These are phyloP conservation scores for Phytophthora lateralis DNA, from an alignment of 352 stramenopile species.

Conservation along the genomic window DNA sequence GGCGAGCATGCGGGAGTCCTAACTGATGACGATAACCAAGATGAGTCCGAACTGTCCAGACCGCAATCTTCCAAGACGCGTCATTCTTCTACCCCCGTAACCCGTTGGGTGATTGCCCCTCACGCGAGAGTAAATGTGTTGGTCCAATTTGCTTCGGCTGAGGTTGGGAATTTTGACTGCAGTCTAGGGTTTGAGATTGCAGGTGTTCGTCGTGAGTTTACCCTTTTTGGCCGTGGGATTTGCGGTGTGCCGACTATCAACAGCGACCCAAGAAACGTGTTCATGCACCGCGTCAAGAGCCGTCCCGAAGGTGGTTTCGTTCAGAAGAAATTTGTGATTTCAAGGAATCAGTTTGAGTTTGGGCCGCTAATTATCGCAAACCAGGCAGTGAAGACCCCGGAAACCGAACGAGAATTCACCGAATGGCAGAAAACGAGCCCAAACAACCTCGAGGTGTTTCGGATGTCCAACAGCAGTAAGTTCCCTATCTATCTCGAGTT, in stretches of 20 bases:
- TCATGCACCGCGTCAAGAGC: conserved; percentile 93
- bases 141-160: conserved; percentile 81
- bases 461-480: conserved; percentile 90
- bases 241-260: conserved; percentile 94
- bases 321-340: conserved; percentile 92
- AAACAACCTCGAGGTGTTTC: conserved; percentile 90
- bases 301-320: conserved; percentile 67
- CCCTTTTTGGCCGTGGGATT: conserved; percentile 77
- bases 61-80: conserved; percentile 5
- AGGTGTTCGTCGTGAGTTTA: conserved; percentile 83
- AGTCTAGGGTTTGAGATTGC: conserved; percentile 92
- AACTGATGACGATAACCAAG: conserved; percentile 7
- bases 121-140: conserved; percentile 61
- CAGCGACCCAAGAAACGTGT: conserved; percentile 92
- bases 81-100: conserved; percentile 3
- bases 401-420: conserved; percentile 55
- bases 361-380: conserved; percentile 84
- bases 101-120: conserved; percentile 83
- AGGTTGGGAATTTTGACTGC: conserved; percentile 84
- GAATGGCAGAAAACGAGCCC: conserved; percentile 52
- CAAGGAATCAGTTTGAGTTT: conserved; percentile 92
- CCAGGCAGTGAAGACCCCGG: conserved; percentile 27
- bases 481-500: conserved; percentile 79
- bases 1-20: neutral
- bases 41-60: conserved; percentile 4